Evolutionary conservation across 805 yeast species (phyloP).

Genomic region (Lipomyces lipofer): DNA sequence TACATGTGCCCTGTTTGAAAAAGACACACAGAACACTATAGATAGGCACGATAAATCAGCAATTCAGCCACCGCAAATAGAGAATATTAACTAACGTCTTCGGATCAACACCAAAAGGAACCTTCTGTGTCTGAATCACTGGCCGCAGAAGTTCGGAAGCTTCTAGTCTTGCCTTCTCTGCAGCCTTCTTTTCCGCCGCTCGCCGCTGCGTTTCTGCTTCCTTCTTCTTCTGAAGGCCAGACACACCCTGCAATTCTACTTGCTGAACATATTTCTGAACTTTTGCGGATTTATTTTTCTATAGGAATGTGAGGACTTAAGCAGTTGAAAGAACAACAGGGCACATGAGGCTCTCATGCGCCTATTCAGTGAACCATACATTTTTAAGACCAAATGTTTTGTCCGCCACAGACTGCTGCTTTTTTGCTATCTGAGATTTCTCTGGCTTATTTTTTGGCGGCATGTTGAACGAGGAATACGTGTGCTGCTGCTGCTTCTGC

Average conservation of each 20-base stretch:
- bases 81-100: constrained; percentile 51
- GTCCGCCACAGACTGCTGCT: constrained; percentile 66
- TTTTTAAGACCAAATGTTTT: constrained; percentile 95
- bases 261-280: constrained; percentile 75
- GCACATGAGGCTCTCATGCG: too few species aligned
- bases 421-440: constrained; percentile 59
- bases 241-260: constrained; percentile 62
- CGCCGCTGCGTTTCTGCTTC: constrained; percentile 71
- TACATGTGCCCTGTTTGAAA: constrained; percentile 84
- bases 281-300: constrained; percentile 85
- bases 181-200: constrained; percentile 82
- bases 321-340: too few species aligned
- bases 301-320: too few species aligned
- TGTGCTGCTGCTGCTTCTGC: not conserved
- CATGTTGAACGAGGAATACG: constrained; percentile 45
- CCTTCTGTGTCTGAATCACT: constrained; percentile 70
- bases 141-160: constrained; percentile 75
- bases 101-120: constrained; percentile 97
- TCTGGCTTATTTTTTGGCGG: constrained; percentile 71
- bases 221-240: constrained; percentile 57
- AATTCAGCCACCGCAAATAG: not conserved
- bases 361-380: constrained; percentile 20
- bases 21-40: constrained; percentile 70
- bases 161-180: constrained; percentile 85
- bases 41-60: not conserved